These are phyloP conservation scores for Annona cherimola DNA, from an alignment of 164 flowering plant species.

Conservation along the genomic window DNA sequence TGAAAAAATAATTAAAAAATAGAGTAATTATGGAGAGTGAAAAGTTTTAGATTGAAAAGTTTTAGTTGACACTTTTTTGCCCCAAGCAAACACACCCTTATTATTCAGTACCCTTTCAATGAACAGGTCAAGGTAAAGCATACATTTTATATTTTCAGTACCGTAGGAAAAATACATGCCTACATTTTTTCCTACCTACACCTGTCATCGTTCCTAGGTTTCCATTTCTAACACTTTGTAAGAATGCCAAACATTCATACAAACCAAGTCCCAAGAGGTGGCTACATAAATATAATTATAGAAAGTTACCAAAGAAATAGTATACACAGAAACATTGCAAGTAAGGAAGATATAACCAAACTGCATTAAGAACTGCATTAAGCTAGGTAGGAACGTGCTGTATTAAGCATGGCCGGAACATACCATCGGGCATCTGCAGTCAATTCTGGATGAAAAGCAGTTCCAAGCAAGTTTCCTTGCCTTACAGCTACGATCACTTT, in stretches of 20 bases:
- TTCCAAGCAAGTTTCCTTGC: conserved; percentile 86
- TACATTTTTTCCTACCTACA: too few relatives aligned
- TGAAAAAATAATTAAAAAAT: too few relatives aligned
- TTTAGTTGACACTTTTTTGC: too few relatives aligned
- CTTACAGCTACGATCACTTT: conserved; percentile 87
- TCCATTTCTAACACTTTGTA: neutral
- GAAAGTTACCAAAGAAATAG: neutral
- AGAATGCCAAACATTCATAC: neutral
- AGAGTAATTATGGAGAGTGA: too few relatives aligned
- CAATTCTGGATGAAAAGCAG: conserved; percentile 96
- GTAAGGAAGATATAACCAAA: neutral
- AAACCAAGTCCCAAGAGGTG: neutral
- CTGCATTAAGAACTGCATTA: neutral
- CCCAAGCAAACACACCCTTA: too few relatives aligned
- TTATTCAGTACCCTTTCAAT: too few relatives aligned
- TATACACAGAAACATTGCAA: neutral
- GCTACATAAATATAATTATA: neutral
- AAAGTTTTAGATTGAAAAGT: too few relatives aligned
- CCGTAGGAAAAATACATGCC: too few relatives aligned
- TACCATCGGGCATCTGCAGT: conserved; percentile 94
- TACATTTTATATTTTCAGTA: too few relatives aligned
- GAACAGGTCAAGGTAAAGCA: too few relatives aligned
- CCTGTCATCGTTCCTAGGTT: neutral
- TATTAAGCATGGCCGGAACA: neutral
- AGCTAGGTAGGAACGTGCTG: neutral